Evolutionary conservation across 345 rosid genomes (phyloP).

Genomic region (Pistacia atlantica): DNA sequence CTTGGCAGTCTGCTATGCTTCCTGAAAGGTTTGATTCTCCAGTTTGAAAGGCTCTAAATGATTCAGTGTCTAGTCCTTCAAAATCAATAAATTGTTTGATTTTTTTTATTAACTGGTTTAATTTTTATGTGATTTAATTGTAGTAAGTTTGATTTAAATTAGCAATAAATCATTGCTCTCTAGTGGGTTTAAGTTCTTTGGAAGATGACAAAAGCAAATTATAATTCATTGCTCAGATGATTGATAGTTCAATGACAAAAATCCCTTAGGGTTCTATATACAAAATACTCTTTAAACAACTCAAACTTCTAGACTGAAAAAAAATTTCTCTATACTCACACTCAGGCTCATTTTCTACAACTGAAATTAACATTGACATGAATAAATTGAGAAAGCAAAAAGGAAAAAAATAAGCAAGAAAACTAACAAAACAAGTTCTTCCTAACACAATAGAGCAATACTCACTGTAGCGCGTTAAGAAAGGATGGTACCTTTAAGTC

Average conservation of each 20-base stretch:
- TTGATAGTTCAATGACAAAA: slow-evolving; percentile 19
- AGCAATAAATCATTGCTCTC: too few species aligned
- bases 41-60: too few species aligned
- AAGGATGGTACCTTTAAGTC: neutral
- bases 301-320: slow-evolving; percentile 14
- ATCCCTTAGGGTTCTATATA: slow-evolving; percentile 25
- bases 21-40: too few species aligned
- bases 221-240: slow-evolving; percentile 12
- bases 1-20: too few species aligned
- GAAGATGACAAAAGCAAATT: neutral
- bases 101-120: too few species aligned
- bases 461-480: neutral
- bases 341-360: slow-evolving; percentile 32
- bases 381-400: slow-evolving; percentile 16
- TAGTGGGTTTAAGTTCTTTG: too few species aligned
- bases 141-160: too few species aligned
- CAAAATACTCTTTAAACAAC: slow-evolving; percentile 21
- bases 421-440: slow-evolving; percentile 12
- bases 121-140: too few species aligned
- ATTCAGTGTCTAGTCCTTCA: neutral
- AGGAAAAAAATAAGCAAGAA: slow-evolving; percentile 1
- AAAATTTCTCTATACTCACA: slow-evolving; percentile 29
- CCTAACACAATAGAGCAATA: slow-evolving; percentile 20
- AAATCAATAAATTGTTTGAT: neutral
- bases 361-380: slow-evolving; percentile 34